A percentile compares a stretch with the other conserved stretches of the same genome.
Conservation (phyloP, 192 early-diverging fungal genomes). For the Coemansia asiatica region DNA sequence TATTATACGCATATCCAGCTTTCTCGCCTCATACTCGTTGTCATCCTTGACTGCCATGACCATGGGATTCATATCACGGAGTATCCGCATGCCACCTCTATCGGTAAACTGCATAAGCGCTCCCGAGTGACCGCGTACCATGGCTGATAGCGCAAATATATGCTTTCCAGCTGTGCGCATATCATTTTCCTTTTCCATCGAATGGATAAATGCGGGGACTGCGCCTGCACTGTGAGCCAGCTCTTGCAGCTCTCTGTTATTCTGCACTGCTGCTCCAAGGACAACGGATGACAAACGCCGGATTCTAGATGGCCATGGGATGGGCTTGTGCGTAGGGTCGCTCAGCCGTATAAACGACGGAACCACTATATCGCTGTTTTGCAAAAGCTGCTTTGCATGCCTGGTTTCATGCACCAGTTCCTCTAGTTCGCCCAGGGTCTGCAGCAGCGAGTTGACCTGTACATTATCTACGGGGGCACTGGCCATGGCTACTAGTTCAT, state of each 20-base stretch:
- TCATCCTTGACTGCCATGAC: background rate
- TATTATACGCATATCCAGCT: constrained; percentile 28
- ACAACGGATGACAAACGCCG: constrained; percentile 54
- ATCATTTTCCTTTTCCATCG: constrained; percentile 19
- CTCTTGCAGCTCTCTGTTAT: constrained; percentile 34
- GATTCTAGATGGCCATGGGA: constrained; percentile 21
- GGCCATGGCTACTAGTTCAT: constrained; percentile 25
- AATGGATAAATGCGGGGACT: constrained; percentile 21
- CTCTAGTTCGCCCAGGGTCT: constrained; percentile 55
- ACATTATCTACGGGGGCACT: background rate
- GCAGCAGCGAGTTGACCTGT: constrained; percentile 16
- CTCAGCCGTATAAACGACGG: constrained; percentile 38
- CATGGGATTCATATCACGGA: constrained; percentile 20
- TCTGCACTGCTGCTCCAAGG: constrained; percentile 60
- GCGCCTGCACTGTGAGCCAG: constrained; percentile 14
- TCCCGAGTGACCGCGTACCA: constrained; percentile 38
- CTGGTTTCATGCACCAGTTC: constrained; percentile 61
- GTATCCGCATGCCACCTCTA: constrained; percentile 22
- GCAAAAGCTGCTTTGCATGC: constrained; percentile 57
- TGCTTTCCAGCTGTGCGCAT: constrained; percentile 24
- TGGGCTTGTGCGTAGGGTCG: constrained; percentile 10
- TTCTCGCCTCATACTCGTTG: constrained; percentile 14
- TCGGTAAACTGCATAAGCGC: constrained; percentile 42
- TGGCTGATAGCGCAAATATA: constrained; percentile 45
- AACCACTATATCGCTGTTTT: constrained; percentile 30